These are phyloP conservation scores for Tricholoma bakamatsutake DNA, from an alignment of 768 basidiomycete species.

Conservation along the genomic window DNA sequence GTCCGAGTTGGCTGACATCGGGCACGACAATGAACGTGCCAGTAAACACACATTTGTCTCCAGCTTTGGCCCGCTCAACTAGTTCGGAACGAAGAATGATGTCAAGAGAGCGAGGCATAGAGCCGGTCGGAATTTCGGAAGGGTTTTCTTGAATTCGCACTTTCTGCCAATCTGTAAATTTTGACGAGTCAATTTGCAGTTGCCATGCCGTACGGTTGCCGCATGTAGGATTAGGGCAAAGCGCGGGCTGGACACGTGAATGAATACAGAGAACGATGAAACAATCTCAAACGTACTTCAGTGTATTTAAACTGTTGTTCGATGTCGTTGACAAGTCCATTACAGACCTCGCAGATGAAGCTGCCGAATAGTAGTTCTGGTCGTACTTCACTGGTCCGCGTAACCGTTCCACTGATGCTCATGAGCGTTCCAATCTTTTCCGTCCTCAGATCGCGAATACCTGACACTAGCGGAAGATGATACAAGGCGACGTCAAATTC, in stretches of 20 bases:
- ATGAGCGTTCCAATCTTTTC: slow-evolving; percentile 92
- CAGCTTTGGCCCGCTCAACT: slow-evolving; percentile 98
- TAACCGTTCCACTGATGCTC: slow-evolving; percentile 96
- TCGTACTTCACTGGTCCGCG: slow-evolving; percentile 93
- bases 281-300: slow-evolving; percentile 49
- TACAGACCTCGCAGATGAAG: slow-evolving; percentile 88
- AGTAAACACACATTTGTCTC: slow-evolving; percentile 97
- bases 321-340: slow-evolving; percentile 81
- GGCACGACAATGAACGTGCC: slow-evolving; percentile 98
- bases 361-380: slow-evolving; percentile 93
- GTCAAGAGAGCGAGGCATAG: slow-evolving; percentile 96
- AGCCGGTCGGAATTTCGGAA: slow-evolving; percentile 97
- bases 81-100: slow-evolving; percentile 93
- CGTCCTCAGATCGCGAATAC: slow-evolving; percentile 89
- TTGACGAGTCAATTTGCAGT: slow-evolving; percentile 91
- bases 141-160: slow-evolving; percentile 98
- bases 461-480: slow-evolving; percentile 87
- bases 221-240: slow-evolving; percentile 94
- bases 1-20: slow-evolving; percentile 91
- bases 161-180: slow-evolving; percentile 99
- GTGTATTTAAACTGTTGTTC: slow-evolving; percentile 99
- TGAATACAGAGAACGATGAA: slow-evolving; percentile 7
- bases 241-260: slow-evolving; percentile 55
- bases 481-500: slow-evolving; percentile 97
- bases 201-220: slow-evolving; percentile 89